Evolutionary conservation across 2,329 filamentous ascomycete species (phyloP).

Genomic region (Colletotrichum sp.): DNA sequence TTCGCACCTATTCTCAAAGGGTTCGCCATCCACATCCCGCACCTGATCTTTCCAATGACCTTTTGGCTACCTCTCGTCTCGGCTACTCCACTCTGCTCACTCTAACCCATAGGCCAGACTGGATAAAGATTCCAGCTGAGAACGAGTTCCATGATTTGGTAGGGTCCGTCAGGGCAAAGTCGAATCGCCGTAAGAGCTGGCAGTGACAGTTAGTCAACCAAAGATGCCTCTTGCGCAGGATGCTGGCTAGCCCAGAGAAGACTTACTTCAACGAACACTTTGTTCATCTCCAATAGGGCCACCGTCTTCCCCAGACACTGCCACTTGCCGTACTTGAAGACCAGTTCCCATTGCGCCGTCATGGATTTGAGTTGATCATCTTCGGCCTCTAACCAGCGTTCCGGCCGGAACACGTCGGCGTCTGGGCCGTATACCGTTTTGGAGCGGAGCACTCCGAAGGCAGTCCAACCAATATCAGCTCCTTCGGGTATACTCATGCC

Average conservation of each 20-base stretch:
- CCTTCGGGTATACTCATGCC: constrained; percentile 49
- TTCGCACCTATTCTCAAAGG: background rate
- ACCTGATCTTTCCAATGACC: background rate
- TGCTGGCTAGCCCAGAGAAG: background rate
- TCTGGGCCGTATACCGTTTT: constrained; percentile 43
- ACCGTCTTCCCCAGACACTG: constrained; percentile 52
- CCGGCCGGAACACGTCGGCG: constrained; percentile 49
- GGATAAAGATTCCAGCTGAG: constrained; percentile 37
- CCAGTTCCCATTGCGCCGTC: constrained; percentile 43
- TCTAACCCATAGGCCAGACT: constrained; percentile 34
- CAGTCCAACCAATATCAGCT: constrained; percentile 47
- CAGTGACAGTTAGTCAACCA: constrained; percentile 8
- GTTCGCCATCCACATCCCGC: background rate
- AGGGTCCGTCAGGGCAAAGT: constrained; percentile 35
- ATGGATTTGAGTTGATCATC: constrained; percentile 37
- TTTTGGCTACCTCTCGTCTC: background rate
- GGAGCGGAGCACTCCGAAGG: constrained; percentile 44
- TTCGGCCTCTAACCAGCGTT: constrained; percentile 51
- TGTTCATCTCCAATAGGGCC: constrained; percentile 49
- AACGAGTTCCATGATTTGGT: constrained; percentile 34
- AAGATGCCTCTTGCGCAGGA: background rate
- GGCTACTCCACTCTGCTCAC: constrained; percentile 21
- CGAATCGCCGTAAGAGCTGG: constrained; percentile 36
- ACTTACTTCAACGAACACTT: constrained; percentile 47
- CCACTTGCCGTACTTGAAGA: constrained; percentile 48